Evolutionary conservation across 768 basidiomycete genomes (phyloP).

Genomic region (Suillus ampliporus): DNA sequence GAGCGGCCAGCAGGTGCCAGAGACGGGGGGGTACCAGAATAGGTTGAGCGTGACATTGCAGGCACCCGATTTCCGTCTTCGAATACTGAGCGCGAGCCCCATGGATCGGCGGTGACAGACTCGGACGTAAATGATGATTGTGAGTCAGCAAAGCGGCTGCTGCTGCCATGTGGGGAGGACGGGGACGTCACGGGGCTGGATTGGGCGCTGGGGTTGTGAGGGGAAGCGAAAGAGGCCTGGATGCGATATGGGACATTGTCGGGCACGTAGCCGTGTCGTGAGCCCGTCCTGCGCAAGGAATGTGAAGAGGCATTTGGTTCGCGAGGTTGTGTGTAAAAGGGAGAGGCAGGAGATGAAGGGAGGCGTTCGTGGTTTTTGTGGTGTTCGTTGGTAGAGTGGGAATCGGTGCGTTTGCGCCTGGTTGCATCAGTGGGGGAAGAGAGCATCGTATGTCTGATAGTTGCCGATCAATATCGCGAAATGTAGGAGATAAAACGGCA

Average conservation of each 20-base stretch:
- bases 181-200: slow-evolving; percentile 34
- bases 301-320: slow-evolving; percentile 24
- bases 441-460: slow-evolving; percentile 23
- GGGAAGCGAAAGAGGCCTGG: neutral
- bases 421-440: neutral
- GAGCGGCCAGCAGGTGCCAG: slow-evolving; percentile 17
- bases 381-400: slow-evolving; percentile 25
- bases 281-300: slow-evolving; percentile 19
- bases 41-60: slow-evolving; percentile 14
- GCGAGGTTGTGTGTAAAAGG: slow-evolving; percentile 15
- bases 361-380: slow-evolving; percentile 7
- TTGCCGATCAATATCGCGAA: neutral
- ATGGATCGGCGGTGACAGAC: slow-evolving; percentile 17
- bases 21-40: slow-evolving; percentile 18
- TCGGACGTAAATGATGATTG: slow-evolving; percentile 34
- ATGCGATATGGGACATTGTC: slow-evolving; percentile 9
- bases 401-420: slow-evolving; percentile 22
- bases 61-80: slow-evolving; percentile 21
- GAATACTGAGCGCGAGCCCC: slow-evolving; percentile 16
- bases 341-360: slow-evolving; percentile 4
- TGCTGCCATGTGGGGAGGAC: slow-evolving; percentile 25
- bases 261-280: slow-evolving; percentile 20
- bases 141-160: slow-evolving; percentile 23
- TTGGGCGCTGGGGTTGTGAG: slow-evolving; percentile 20
- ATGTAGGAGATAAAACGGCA: slow-evolving; percentile 8